Conservation (phyloP, 73 alveolate genomes). For the Paramecium pentaurelia region DNA sequence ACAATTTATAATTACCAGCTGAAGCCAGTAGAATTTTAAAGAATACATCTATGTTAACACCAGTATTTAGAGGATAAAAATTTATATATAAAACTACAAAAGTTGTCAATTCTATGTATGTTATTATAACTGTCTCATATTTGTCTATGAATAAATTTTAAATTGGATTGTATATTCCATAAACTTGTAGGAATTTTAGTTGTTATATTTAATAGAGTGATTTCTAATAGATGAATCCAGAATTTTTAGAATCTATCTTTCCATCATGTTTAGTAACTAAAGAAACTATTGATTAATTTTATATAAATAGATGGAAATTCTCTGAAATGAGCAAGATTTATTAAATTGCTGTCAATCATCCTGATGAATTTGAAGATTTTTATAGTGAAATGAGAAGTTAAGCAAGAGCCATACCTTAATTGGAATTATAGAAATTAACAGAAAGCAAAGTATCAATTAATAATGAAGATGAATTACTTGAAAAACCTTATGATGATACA, state of each 20-base stretch:
- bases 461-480: not conserved
- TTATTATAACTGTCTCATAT: not conserved
- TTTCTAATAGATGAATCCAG: not conserved
- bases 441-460: constrained; percentile 3
- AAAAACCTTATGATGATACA: not conserved
- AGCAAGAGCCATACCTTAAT: not conserved
- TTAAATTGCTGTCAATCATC: not conserved
- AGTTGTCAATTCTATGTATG: not conserved
- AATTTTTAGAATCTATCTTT: constrained; percentile 1
- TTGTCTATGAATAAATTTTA: not conserved
- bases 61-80: constrained; percentile 35
- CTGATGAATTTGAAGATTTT: constrained; percentile 45
- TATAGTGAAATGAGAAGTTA: not conserved
- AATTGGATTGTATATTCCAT: not conserved
- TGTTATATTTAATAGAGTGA: not conserved
- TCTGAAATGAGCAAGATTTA: constrained; percentile 4
- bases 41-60: constrained; percentile 4
- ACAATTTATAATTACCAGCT: not conserved
- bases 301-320: constrained; percentile 38
- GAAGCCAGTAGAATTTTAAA: not conserved
- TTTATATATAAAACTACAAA: constrained; percentile 10
- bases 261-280: not conserved
- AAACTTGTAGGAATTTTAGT: constrained; percentile 6
- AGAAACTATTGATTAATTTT: not conserved
- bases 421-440: constrained; percentile 11